Evolutionary conservation across 106 monocot species (phyloP).

Genomic region (Cymbidium sinense): DNA sequence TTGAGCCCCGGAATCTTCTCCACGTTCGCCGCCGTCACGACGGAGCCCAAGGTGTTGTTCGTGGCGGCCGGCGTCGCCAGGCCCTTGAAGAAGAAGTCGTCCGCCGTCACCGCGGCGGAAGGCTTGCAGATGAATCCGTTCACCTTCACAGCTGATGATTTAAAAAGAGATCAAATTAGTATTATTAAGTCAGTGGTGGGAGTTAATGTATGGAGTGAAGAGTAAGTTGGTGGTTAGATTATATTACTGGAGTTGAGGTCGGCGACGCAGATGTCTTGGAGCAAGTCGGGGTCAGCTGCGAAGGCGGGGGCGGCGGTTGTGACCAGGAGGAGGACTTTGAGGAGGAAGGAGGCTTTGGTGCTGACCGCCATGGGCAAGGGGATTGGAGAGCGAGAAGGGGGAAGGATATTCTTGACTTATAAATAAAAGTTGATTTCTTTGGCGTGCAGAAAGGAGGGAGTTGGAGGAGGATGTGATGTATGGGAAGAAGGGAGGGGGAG

Average conservation of each 20-base stretch:
- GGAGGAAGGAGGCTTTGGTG: neutral
- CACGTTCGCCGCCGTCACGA: constrained; percentile 5
- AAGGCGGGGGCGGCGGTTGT: constrained; percentile 3
- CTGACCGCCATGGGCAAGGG: neutral
- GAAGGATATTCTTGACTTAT: no score
- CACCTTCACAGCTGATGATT: constrained; percentile 28
- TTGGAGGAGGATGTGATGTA: no score
- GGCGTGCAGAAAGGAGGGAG: no score
- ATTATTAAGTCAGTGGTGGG: no score
- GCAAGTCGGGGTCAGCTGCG: constrained; percentile 47
- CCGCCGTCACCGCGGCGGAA: neutral
- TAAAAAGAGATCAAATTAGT: neutral
- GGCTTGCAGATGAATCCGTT: constrained; percentile 64
- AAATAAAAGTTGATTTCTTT: no score
- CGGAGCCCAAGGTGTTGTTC: constrained; percentile 10
- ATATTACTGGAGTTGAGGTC: constrained; percentile 37
- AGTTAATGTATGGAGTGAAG: no score
- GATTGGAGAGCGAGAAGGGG: no score
- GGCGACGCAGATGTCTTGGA: constrained; percentile 68
- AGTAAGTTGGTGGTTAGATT: no score
- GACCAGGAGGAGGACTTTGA: neutral
- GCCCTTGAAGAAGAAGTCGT: constrained; percentile 6
- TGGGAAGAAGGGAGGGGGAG: no score
- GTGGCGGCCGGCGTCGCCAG: constrained; percentile 1
- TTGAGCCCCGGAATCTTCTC: constrained; percentile 2